Evolutionary conservation across 1,139 yeast genomes (phyloP).

Genomic region (Zygosaccharomyces sapae): DNA sequence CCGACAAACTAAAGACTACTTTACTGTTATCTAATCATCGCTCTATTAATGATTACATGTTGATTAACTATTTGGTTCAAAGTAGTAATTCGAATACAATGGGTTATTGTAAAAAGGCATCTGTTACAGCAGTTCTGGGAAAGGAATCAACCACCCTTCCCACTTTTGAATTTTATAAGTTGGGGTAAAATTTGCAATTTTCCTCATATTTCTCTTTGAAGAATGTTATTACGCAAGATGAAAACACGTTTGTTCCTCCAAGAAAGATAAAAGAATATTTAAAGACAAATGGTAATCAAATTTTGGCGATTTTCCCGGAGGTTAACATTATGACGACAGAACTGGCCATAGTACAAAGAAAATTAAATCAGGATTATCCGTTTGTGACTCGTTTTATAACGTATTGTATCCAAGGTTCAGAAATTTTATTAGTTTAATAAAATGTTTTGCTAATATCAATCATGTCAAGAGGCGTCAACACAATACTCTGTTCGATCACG

Average conservation of each 20-base stretch:
- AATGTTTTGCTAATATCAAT: slow-evolving; percentile 48
- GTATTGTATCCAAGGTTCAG: slow-evolving; percentile 62
- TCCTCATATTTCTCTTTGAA: slow-evolving; percentile 26
- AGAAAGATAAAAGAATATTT: slow-evolving; percentile 15
- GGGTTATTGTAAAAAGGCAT: slow-evolving; percentile 7
- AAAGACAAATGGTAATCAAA: slow-evolving; percentile 27
- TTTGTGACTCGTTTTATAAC: slow-evolving; percentile 48
- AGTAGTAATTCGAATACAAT: slow-evolving; percentile 7
- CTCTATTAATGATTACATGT: slow-evolving; percentile 31
- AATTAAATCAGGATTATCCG: slow-evolving; percentile 48
- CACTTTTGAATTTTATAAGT: slow-evolving; percentile 23
- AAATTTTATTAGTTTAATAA: slow-evolving; percentile 43
- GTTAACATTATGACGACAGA: slow-evolving; percentile 59
- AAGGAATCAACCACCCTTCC: slow-evolving; percentile 9
- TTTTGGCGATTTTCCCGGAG: slow-evolving; percentile 57
- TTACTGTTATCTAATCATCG: slow-evolving; percentile 33
- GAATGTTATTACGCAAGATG: slow-evolving; percentile 28
- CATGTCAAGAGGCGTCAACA: slow-evolving; percentile 26
- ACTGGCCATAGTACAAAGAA: slow-evolving; percentile 46
- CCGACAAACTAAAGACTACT: slow-evolving; percentile 21
- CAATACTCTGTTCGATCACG: slow-evolving; percentile 13
- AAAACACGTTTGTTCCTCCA: slow-evolving; percentile 23
- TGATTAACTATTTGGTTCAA: slow-evolving; percentile 25
- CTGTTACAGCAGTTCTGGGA: slow-evolving; percentile 12
- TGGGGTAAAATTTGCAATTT: slow-evolving; percentile 32